Percentiles rank a stretch among this genome's conserved stretches.
Conservation (phyloP, 768 basidiomycete species). For the Amanita jacksonii region DNA sequence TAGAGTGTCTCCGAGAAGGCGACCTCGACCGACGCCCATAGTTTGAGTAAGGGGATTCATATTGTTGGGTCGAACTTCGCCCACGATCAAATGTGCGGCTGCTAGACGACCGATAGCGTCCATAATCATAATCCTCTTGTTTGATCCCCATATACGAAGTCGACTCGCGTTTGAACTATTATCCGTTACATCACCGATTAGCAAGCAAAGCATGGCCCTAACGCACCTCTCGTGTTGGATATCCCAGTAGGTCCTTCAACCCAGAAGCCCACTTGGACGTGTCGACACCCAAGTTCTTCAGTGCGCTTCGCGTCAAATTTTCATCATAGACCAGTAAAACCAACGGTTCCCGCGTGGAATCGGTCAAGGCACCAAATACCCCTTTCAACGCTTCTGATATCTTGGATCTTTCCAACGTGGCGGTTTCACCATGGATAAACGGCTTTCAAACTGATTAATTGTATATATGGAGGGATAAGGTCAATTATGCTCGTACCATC, state of each 20-base stretch:
- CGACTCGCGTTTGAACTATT: background rate
- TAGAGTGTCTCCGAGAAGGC: slow-evolving; percentile 7
- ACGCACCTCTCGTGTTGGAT: slow-evolving; percentile 14
- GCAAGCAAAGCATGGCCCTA: background rate
- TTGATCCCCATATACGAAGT: background rate
- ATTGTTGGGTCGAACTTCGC: no score
- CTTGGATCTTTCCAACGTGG: slow-evolving; percentile 11
- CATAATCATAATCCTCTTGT: background rate
- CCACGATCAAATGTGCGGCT: no score
- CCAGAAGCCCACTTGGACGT: slow-evolving; percentile 31
- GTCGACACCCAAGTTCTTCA: slow-evolving; percentile 33
- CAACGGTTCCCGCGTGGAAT: slow-evolving; percentile 20
- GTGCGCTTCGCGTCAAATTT: slow-evolving; percentile 26
- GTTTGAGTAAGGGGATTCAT: no score
- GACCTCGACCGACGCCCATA: slow-evolving; percentile 15
- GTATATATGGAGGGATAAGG: background rate
- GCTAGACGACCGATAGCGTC: background rate
- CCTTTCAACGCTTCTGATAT: slow-evolving; percentile 13
- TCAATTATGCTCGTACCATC: slow-evolving; percentile 6
- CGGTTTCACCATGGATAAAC: slow-evolving; percentile 21
- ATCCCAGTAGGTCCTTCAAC: slow-evolving; percentile 21
- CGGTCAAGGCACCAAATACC: slow-evolving; percentile 15
- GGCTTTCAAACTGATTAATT: slow-evolving; percentile 11
- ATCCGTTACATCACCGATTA: background rate
- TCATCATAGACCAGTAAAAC: slow-evolving; percentile 40